Evolutionary conservation across 2,329 filamentous ascomycete genomes (phyloP), one percentile per base, ranked within the genome.

Genomic region (Onygenales sp.): DNA sequence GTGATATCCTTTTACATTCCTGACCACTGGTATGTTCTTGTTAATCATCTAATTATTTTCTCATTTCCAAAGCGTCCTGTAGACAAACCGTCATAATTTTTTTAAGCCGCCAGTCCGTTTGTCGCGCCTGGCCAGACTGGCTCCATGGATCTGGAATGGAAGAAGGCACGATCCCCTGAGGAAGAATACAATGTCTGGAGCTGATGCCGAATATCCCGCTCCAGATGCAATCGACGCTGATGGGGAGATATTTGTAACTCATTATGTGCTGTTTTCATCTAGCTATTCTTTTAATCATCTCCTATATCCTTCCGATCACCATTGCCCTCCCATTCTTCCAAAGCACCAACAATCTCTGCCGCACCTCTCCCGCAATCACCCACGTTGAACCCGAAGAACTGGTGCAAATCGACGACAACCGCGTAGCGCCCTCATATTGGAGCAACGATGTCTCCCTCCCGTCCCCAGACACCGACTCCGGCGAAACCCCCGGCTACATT

Each of bases 401-500:
- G 42, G 44, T 46, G 43, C 43, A 52, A 31, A 51, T 56, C 31
- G 53, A 59, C 42, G 21, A 39, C 39, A 48, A 42, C 46, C 49
- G 42, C 44, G 46, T 54, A 34, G 49, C 40, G n/a, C 45, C 36
- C 6, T 33, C 37, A 6, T 57, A 53, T 32, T 56, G 58, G 56
- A 52, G 17, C 14, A n/a, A 40, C 34, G 17, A 14, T 17, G 14
- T 13, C 14, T 42, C 51, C 34, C 49, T 42, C 9, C 39, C 46
- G 4, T 50, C 6, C 31, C 31, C 54, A 13, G 47, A 51, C 17
- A 39, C 9, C 21, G 42, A 55, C 17, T 57, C 54, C n/a, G 59
- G 56, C 3, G 53, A 52, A 11, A 62, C 59, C 6, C 33, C 47
- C 4, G 57, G 46, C 6, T 59, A 52, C 40, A 53, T 52, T 33